phyloP scores from a whole-genome alignment of 257 asterid genomes.

The Fraxinus americana region DNA sequence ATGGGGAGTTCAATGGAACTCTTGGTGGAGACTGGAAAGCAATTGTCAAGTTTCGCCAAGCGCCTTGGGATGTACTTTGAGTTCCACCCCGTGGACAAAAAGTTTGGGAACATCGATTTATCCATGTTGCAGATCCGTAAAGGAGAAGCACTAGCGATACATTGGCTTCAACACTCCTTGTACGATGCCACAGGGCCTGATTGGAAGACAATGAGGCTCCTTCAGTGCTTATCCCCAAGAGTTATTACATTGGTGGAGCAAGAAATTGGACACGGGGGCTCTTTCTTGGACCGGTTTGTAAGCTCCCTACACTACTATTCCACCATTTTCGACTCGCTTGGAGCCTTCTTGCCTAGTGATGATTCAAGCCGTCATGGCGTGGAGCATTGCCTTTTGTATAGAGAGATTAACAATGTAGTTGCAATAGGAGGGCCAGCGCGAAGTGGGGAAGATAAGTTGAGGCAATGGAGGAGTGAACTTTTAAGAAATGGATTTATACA shows the following conservation, averaged over 20 bases:
- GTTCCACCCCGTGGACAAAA: slow-evolving; percentile 55
- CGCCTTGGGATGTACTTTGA: slow-evolving; percentile 67
- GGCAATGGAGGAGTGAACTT: slow-evolving; percentile 73
- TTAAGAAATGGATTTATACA: slow-evolving; percentile 54
- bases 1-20: slow-evolving; percentile 56
- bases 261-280: slow-evolving; percentile 60
- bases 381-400: slow-evolving; percentile 55
- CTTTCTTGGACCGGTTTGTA: slow-evolving; percentile 76
- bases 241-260: slow-evolving; percentile 77
- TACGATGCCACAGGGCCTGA: slow-evolving; percentile 84
- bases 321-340: slow-evolving; percentile 70
- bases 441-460: slow-evolving; percentile 74
- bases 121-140: slow-evolving; percentile 39
- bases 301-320: slow-evolving; percentile 79
- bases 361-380: slow-evolving; percentile 50
- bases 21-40: slow-evolving; percentile 58
- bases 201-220: slow-evolving; percentile 61
- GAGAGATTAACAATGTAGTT: slow-evolving; percentile 72
- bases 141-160: slow-evolving; percentile 66
- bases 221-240: slow-evolving; percentile 53
- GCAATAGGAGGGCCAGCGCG: slow-evolving; percentile 83
- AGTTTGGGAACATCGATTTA: slow-evolving; percentile 48
- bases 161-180: slow-evolving; percentile 76
- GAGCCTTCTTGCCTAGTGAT: slow-evolving; percentile 46
- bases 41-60: slow-evolving; percentile 60